Evolutionary conservation across 2,329 filamentous ascomycete species (phyloP).

Genomic region (Penicillium rolfsii): DNA sequence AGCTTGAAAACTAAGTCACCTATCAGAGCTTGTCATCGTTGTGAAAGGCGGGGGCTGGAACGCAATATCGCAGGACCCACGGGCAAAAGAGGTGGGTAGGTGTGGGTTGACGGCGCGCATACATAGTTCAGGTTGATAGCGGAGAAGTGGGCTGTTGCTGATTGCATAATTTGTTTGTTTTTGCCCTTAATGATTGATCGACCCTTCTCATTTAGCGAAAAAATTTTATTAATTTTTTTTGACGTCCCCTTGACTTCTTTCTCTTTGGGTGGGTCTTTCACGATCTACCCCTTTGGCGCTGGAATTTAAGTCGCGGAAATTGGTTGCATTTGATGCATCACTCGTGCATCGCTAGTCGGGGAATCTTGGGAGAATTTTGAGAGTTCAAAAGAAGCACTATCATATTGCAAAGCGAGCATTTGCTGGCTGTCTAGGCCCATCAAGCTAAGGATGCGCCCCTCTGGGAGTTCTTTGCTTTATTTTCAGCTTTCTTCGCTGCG

Average conservation of each 20-base stretch:
- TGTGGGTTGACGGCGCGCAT: background rate
- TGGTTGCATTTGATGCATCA: constrained; percentile 4
- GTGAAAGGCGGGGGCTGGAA: constrained; percentile 2
- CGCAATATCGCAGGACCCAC: background rate
- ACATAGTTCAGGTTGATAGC: background rate
- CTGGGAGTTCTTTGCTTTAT: constrained; percentile 1
- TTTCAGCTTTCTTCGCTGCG: background rate
- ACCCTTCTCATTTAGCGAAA: constrained; percentile 3
- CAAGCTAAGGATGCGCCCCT: background rate
- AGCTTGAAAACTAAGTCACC: constrained; percentile 23
- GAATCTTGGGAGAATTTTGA: background rate
- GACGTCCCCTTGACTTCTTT: background rate
- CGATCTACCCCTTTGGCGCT: constrained; percentile 7
- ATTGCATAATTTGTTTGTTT: constrained; percentile 8
- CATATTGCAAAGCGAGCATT: constrained; percentile 6
- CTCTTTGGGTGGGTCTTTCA: background rate
- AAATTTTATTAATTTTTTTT: background rate
- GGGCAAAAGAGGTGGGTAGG: constrained; percentile 11
- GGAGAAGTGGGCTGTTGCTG: background rate
- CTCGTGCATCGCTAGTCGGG: constrained; percentile 3
- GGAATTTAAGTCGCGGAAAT: constrained; percentile 21
- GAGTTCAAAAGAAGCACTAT: constrained; percentile 9
- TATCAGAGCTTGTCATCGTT: background rate
- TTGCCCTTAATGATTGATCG: background rate
- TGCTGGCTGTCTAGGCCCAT: background rate